Evolutionary conservation across 164 flowering plant species (phyloP).

Genomic region (Cinnamomum chago): DNA sequence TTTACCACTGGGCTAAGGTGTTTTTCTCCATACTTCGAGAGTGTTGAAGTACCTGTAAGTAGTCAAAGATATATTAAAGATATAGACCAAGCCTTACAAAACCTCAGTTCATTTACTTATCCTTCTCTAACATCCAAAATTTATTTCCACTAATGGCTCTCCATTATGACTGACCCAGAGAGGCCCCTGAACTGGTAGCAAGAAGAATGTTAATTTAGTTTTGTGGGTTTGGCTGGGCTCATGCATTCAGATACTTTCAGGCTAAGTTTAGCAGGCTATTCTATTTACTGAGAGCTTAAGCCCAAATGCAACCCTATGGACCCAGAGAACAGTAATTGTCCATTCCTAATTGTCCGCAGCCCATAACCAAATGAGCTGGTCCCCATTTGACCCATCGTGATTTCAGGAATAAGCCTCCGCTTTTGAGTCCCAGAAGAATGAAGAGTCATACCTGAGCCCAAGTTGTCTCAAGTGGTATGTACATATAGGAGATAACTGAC

Average conservation of each 20-base stretch:
- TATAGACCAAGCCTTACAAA: no score
- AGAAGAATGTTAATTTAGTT: neutral
- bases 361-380: neutral
- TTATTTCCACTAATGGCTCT: no score
- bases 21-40: no score
- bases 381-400: neutral
- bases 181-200: neutral
- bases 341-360: neutral
- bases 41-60: no score
- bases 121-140: no score
- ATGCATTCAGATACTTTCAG: neutral
- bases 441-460: no score
- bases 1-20: no score
- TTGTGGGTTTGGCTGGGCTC: neutral
- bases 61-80: no score
- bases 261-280: neutral
- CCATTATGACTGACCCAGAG: neutral
- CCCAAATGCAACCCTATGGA: neutral
- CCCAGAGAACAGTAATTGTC: neutral
- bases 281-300: neutral
- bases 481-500: no score
- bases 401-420: neutral
- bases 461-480: no score
- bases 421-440: no score
- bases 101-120: no score